Evolutionary conservation across 441 rosid species (phyloP).

Genomic region (Arabidopsis lyrata): DNA sequence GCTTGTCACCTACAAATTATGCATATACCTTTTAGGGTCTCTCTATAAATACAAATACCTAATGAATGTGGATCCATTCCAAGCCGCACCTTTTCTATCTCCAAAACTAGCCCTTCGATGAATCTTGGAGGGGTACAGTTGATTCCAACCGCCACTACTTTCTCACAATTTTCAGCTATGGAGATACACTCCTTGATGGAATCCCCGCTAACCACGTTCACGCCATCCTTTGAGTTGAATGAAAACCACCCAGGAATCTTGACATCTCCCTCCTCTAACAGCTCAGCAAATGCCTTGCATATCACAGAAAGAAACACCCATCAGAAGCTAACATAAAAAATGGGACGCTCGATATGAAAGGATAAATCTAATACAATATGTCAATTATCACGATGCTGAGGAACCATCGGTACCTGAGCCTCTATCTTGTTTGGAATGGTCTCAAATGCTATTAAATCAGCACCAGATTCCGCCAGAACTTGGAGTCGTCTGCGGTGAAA

Average conservation of each 20-base stretch:
- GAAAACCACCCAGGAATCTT: constrained; percentile 87
- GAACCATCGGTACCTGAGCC: constrained; percentile 69
- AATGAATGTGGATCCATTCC: background rate
- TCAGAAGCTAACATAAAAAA: background rate
- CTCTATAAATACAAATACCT: background rate
- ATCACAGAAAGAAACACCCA: constrained; percentile 9
- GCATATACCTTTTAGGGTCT: constrained; percentile 18
- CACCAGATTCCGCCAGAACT: constrained; percentile 69
- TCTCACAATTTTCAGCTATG: constrained; percentile 72
- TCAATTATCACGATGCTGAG: background rate
- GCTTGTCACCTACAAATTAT: constrained; percentile 63
- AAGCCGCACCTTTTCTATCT: constrained; percentile 62
- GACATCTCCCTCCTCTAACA: constrained; percentile 71
- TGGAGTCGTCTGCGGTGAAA: constrained; percentile 86
- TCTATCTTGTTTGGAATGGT: constrained; percentile 90
- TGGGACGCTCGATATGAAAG: background rate
- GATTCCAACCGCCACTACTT: constrained; percentile 84
- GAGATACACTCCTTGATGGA: constrained; percentile 71
- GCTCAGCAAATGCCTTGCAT: constrained; percentile 69
- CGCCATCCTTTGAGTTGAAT: constrained; percentile 86
- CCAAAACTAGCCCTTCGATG: constrained; percentile 64
- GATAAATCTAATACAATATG: background rate
- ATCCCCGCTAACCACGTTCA: constrained; percentile 84
- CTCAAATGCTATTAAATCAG: constrained; percentile 91
- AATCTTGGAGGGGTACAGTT: constrained; percentile 94